Base-by-base conservation (phyloP, 2,329 filamentous ascomycete genomes). In the Hymenoscyphus fraxineus region DNA sequence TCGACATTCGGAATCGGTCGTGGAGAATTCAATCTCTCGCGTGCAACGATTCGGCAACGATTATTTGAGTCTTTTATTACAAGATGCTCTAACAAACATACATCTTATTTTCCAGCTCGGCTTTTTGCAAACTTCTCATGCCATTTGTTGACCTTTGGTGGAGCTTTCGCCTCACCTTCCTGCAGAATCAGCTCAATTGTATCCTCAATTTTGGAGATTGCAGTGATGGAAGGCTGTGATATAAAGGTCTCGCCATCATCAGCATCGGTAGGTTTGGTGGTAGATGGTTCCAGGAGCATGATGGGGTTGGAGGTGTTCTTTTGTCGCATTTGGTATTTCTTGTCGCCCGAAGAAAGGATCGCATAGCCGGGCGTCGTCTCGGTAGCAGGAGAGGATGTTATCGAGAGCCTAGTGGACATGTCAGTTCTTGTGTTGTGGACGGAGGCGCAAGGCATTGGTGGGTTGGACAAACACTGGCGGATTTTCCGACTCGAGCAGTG, bases 241-340 rank as follows among this genome's bases (percentile, higher is more conserved):
- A 75, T 74, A 35, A 70, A 71, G 9, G 73, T 67, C 1, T 64
- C 57, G 6, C 54, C 35, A 35, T 66, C 62, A 44, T 73, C 72
- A 15, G 64, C 62, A 16, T 68, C 64, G 27, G 70, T 67, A 9
- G 71, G 67, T 2, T 56, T 35, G 1, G 70, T 72, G 0, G 54
- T 47, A 5, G 73, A 74, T 19, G 80, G 76, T 32, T 77, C 73
- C 39, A 88, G 77, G 2, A 89, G 74, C 70, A 88, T 83, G 58
- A 89, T 79, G n/a, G 83, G 82, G 72, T 89, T 89, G 57, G 86
- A 89, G 0, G 86, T 88, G 73, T 88, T 88, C 73, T 88, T 88
- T 71, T 88, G 86, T 38, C 83, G 84, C 58, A 89, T 79, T 6
- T 80, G 80, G 76, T 87, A 89, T 16, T 81, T 82, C 69, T 81